phyloP scores from a whole-genome alignment of 139 green algal species.

The Dunaliella sp. region DNA sequence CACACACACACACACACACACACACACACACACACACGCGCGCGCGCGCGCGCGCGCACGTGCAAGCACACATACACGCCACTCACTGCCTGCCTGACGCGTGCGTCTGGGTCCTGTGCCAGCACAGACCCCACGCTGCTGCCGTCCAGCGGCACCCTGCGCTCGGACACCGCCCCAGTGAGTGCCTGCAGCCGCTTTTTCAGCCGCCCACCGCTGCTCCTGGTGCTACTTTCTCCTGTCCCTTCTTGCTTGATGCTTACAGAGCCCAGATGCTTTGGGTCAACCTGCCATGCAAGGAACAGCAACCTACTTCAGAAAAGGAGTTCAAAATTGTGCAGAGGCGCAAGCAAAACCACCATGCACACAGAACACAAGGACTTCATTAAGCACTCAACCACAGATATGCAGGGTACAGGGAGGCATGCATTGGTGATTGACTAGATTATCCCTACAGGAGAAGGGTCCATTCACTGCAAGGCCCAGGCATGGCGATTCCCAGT shows the following conservation, averaged over 20 bases:
- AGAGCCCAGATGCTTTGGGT: slow-evolving; percentile 18
- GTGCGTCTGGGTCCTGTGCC: slow-evolving; percentile 15
- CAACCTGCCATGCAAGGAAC: slow-evolving; percentile 12
- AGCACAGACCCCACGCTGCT: slow-evolving; percentile 27
- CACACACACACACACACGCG: too few relatives aligned
- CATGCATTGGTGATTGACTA: neutral
- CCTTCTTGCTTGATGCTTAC: neutral
- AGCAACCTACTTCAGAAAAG: neutral
- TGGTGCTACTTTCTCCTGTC: neutral
- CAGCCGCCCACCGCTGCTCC: neutral
- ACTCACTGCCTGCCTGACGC: neutral
- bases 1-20: neutral
- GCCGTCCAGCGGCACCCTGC: slow-evolving; percentile 20
- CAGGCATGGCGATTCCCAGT: neutral
- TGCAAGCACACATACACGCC: too few relatives aligned
- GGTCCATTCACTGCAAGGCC: neutral
- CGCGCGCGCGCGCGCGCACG: neutral
- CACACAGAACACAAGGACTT: neutral
- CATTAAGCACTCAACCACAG: neutral
- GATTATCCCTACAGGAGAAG: neutral
- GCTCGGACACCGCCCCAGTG: neutral
- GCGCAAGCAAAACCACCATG: too few relatives aligned
- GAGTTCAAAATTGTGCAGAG: neutral
- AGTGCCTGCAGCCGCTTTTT: neutral
- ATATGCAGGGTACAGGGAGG: too few relatives aligned